Evolutionary conservation across 495 filamentous ascomycete species (phyloP).

Genomic region (Rusavskia elegans): DNA sequence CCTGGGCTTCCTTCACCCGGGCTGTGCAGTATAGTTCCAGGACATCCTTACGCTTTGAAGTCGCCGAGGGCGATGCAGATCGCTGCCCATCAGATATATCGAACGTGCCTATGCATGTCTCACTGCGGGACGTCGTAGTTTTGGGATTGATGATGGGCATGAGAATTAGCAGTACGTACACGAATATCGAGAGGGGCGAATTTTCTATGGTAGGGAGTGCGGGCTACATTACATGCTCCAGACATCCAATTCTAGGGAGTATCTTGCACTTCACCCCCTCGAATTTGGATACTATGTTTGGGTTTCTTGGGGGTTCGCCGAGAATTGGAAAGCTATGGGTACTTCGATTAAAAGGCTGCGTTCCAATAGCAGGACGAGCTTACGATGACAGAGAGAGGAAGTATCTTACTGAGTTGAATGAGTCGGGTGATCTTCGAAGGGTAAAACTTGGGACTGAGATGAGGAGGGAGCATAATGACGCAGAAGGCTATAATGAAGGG

Average conservation of each 20-base stretch:
- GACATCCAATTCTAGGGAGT: constrained; percentile 3
- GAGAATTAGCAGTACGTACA: background rate
- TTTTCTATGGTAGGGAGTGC: constrained; percentile 4
- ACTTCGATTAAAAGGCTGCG: no score
- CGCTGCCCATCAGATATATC: constrained; percentile 4
- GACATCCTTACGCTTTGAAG: background rate
- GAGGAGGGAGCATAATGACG: no score
- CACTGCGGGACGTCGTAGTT: constrained; percentile 1
- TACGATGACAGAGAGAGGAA: no score
- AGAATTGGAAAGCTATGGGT: no score
- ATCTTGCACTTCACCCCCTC: constrained; percentile 2
- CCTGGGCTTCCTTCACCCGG: constrained; percentile 5
- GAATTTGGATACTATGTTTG: no score
- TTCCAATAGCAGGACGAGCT: no score
- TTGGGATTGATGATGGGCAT: constrained; percentile 4
- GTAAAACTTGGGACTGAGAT: no score
- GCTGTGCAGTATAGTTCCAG: background rate
- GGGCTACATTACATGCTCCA: constrained; percentile 2
- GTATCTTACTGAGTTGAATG: no score
- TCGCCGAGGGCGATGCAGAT: constrained; percentile 6
- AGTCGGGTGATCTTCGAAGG: no score
- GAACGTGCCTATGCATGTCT: constrained; percentile 3
- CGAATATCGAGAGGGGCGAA: background rate
- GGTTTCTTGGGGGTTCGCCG: no score
- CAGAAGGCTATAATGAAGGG: no score